phyloP scores from a whole-genome alignment of 352 stramenopile genomes.

The Aphanomyces euteiches region DNA sequence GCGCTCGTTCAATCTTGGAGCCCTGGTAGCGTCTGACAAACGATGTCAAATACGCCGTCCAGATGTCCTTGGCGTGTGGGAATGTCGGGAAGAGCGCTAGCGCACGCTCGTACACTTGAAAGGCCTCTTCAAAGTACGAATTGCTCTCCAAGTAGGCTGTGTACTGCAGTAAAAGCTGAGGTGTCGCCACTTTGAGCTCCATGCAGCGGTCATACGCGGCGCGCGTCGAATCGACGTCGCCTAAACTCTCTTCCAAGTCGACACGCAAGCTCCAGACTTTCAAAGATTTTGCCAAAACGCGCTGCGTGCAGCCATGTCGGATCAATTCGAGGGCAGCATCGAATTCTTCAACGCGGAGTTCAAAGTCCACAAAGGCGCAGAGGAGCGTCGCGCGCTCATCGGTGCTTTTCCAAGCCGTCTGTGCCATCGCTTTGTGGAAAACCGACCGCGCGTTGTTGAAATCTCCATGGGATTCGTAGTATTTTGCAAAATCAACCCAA shows the following conservation, averaged over 20 bases:
- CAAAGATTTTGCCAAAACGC: constrained; percentile 87
- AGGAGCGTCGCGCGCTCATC: constrained; percentile 94
- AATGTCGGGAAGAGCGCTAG: constrained; percentile 84
- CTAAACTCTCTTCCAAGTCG: constrained; percentile 98
- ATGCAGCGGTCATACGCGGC: constrained; percentile 94
- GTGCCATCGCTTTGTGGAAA: constrained; percentile 83
- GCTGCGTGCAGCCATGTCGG: constrained; percentile 72
- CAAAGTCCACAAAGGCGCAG: constrained; percentile 94
- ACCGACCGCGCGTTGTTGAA: constrained; percentile 90
- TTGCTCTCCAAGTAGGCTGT: constrained; percentile 95
- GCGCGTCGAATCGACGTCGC: constrained; percentile 91
- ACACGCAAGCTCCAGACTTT: constrained; percentile 96
- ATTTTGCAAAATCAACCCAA: constrained; percentile 92
- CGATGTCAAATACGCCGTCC: constrained; percentile 91
- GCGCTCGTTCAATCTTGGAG: constrained; percentile 94
- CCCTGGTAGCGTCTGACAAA: constrained; percentile 96
- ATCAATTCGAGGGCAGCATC: constrained; percentile 90
- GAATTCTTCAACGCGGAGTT: constrained; percentile 94
- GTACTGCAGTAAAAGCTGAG: constrained; percentile 97
- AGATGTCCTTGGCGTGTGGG: constrained; percentile 95
- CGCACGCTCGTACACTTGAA: constrained; percentile 91
- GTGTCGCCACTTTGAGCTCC: constrained; percentile 95
- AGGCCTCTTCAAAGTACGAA: constrained; percentile 96
- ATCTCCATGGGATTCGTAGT: constrained; percentile 93
- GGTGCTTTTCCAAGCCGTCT: constrained; percentile 62